These are phyloP conservation scores for Cicer cuneatum DNA, from an alignment of 306 rosid genomes.

Conservation along the genomic window DNA sequence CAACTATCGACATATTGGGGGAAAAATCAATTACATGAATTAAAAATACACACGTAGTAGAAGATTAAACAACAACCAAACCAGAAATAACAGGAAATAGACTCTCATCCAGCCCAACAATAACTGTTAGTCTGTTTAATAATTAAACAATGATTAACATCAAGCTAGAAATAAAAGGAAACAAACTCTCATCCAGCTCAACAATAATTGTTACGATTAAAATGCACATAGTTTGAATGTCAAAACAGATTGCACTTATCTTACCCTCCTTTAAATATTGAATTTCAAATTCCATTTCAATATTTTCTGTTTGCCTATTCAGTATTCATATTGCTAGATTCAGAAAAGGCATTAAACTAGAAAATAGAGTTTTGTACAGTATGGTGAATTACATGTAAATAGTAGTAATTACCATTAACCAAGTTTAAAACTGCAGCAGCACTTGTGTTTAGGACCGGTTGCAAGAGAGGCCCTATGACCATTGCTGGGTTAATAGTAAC, in stretches of 20 bases:
- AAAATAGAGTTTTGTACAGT: background rate
- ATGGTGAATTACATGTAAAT: background rate
- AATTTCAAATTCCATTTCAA: background rate
- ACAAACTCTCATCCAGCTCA: background rate
- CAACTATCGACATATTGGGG: background rate
- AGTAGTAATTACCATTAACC: conserved; percentile 57
- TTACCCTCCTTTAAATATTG: conserved; percentile 3
- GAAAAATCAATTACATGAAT: background rate
- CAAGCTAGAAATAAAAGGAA: background rate
- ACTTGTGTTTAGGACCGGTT: conserved; percentile 77
- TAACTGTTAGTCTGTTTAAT: background rate
- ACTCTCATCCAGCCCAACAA: conserved; percentile 5
- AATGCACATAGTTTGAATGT: conserved; percentile 1
- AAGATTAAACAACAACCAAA: background rate
- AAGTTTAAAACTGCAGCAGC: conserved; percentile 60
- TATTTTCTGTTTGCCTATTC: conserved; percentile 1
- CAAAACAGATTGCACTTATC: background rate
- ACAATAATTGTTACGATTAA: background rate
- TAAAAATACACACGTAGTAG: background rate
- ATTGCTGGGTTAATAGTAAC: conserved; percentile 76
- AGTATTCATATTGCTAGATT: background rate
- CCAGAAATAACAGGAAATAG: background rate
- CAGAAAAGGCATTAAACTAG: background rate
- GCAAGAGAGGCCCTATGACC: conserved; percentile 85
- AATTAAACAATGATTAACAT: background rate